Percentiles rank a stretch among this genome's conserved stretches.
Conservation (phyloP, 2,329 filamentous ascomycete genomes). For the Tolypocladium ophioglossoides region DNA sequence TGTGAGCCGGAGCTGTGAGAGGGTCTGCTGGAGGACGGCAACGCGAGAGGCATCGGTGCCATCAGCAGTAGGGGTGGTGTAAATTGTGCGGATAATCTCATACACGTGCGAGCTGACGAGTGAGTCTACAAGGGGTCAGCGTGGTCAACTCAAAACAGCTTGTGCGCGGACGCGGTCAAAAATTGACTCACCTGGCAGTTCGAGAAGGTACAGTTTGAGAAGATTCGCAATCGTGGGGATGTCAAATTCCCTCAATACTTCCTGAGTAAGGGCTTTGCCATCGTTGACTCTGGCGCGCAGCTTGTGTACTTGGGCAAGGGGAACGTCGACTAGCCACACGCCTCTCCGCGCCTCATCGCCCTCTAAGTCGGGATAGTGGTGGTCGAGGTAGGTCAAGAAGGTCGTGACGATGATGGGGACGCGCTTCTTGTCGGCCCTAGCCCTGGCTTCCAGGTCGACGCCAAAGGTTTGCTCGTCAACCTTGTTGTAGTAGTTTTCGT, state of each 20-base stretch:
- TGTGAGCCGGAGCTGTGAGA: constrained; percentile 86
- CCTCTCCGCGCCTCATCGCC: constrained; percentile 85
- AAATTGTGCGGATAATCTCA: constrained; percentile 97
- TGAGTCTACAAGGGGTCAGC: constrained; percentile 55
- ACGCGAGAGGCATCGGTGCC: constrained; percentile 69
- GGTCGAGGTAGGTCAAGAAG: constrained; percentile 87
- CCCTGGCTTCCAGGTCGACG: constrained; percentile 91
- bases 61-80: constrained; percentile 70
- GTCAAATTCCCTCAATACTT: constrained; percentile 78
- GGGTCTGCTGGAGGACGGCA: constrained; percentile 86
- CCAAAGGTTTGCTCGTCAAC: constrained; percentile 97
- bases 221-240: constrained; percentile 88
- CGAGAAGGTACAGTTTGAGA: constrained; percentile 87
- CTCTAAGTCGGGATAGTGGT: constrained; percentile 94
- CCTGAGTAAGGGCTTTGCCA: constrained; percentile 66
- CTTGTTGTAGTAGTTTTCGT: constrained; percentile 99
- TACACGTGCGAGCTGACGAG: constrained; percentile 96
- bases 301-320: constrained; percentile 73
- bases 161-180: not conserved
- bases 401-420: constrained; percentile 89
- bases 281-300: constrained; percentile 77
- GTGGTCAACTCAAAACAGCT: not conserved
- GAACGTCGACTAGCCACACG: constrained; percentile 92
- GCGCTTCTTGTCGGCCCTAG: constrained; percentile 86
- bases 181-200: constrained; percentile 68